Conservation (phyloP, 495 filamentous ascomycete species). For the Tuber brumale region DNA sequence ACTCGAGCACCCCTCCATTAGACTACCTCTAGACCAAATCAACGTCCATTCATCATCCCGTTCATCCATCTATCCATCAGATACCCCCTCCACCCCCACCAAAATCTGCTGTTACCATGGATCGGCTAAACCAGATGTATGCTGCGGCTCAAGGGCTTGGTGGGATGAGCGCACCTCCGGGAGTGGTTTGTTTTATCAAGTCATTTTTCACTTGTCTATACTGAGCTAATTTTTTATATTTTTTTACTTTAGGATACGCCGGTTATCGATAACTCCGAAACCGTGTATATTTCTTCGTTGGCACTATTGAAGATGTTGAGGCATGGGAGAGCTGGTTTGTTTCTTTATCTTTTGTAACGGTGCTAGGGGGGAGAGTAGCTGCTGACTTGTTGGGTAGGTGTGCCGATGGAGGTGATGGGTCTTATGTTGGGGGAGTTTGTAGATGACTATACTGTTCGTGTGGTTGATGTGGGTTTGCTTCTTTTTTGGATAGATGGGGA, state of each 20-base stretch:
- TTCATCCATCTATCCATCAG: slow-evolving; percentile 26
- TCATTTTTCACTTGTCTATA: slow-evolving; percentile 14
- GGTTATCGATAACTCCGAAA: slow-evolving; percentile 97
- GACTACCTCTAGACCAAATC: slow-evolving; percentile 15
- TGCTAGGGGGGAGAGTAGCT: background rate
- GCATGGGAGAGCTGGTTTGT: slow-evolving; percentile 81
- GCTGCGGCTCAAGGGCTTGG: slow-evolving; percentile 72
- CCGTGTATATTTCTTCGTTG: slow-evolving; percentile 96
- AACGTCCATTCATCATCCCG: slow-evolving; percentile 21
- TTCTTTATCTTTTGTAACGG: background rate
- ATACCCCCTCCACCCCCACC: background rate
- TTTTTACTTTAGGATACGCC: slow-evolving; percentile 31
- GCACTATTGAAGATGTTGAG: slow-evolving; percentile 97
- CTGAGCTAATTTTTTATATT: slow-evolving; percentile 15
- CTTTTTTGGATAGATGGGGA: slow-evolving; percentile 1
- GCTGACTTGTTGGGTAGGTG: slow-evolving; percentile 44
- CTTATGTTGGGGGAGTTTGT: slow-evolving; percentile 98
- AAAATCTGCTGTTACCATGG: slow-evolving; percentile 54
- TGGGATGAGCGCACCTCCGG: slow-evolving; percentile 61
- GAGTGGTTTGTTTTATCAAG: slow-evolving; percentile 60
- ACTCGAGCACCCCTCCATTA: slow-evolving; percentile 24
- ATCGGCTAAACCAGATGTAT: slow-evolving; percentile 78
- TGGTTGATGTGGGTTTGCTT: slow-evolving; percentile 65
- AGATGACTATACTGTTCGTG: slow-evolving; percentile 96
- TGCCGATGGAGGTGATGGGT: slow-evolving; percentile 99